phyloP scores from a whole-genome alignment of 208 protist species.

The Leishmania guyanensis region DNA sequence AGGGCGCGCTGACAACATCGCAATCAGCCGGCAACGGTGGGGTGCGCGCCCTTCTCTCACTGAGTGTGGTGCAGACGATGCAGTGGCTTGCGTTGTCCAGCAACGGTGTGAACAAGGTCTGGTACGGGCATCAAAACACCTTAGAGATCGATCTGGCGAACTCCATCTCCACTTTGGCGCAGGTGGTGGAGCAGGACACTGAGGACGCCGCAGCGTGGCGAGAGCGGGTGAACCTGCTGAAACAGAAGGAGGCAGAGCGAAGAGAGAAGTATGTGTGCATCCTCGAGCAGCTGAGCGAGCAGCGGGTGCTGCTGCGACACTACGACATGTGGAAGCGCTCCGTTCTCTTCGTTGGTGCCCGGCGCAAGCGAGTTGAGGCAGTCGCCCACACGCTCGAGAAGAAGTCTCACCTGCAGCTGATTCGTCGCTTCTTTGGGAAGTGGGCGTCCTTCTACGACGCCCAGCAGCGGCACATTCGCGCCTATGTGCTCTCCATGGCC shows the following conservation, averaged over 20 bases:
- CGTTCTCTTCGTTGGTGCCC: constrained; percentile 17
- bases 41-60: constrained; percentile 43
- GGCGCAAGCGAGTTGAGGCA: constrained; percentile 14
- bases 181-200: constrained; percentile 70
- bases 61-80: constrained; percentile 73
- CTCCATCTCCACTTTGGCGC: constrained; percentile 57
- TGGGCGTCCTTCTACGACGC: constrained; percentile 75
- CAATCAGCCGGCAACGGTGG: not conserved
- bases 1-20: constrained; percentile 34
- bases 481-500: constrained; percentile 41
- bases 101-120: constrained; percentile 89
- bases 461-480: constrained; percentile 53
- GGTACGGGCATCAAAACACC: constrained; percentile 77
- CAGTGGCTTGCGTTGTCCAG: constrained; percentile 82
- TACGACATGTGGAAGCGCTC: constrained; percentile 59
- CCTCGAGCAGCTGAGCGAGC: constrained; percentile 58
- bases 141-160: constrained; percentile 64
- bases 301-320: constrained; percentile 58
- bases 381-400: constrained; percentile 35
- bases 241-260: constrained; percentile 64
- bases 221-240: constrained; percentile 43
- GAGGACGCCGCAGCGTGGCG: constrained; percentile 76
- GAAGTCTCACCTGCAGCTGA: constrained; percentile 40
- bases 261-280: constrained; percentile 62
- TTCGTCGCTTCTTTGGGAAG: constrained; percentile 55